Base-by-base conservation (phyloP, 2,329 filamentous ascomycete genomes). In the Colletotrichum higginsianum region DNA sequence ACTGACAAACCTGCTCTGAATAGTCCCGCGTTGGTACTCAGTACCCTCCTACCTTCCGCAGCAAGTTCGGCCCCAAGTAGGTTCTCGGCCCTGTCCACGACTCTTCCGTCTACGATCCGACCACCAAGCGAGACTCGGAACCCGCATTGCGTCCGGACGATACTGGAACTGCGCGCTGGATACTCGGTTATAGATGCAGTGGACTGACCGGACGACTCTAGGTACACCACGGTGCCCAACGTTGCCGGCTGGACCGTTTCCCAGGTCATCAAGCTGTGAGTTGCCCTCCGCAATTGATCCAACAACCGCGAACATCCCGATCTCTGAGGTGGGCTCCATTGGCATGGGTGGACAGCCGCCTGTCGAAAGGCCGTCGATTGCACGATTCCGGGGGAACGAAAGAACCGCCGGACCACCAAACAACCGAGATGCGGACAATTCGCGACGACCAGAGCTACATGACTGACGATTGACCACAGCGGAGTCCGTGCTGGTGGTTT, bases 31-130 rank as follows among this genome's bases (percentile, higher is more conserved):
- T 66, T 11, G 67, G 67, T 52, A 60, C 55, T 55, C 26, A 35
- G 50, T 71, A 74, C 66, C 26, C 26, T 30, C 72, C 72, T 58
- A 69, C 73, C 57, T 74, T 66, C 71, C 67, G 61, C 52, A 91
- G 89, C 83, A 84, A 86, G 75, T 91, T 89, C 80, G 90, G 89
- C 80, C 90, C 90, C 64, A 92, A 91, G 90, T 92, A 89, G 83
- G 80, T 80, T 73, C 46, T 49, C 44, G 49, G 42, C 12, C 30
- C 12, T 46, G 7, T 13, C n/a, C 44, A 3, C 46, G 47, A 52
- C 44, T 11, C 11, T 46, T 46, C 40, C 30, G 4, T 6, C 4
- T 0, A 8, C 7, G 12, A 56, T 16, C 8, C 46, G 38, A 38
- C 21, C 38, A 7, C 3, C n/a, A 6, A 3, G 26, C 38, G 60